Evolutionary conservation across 352 stramenopile species (phyloP).

Genomic region (Phytophthora sp.): DNA sequence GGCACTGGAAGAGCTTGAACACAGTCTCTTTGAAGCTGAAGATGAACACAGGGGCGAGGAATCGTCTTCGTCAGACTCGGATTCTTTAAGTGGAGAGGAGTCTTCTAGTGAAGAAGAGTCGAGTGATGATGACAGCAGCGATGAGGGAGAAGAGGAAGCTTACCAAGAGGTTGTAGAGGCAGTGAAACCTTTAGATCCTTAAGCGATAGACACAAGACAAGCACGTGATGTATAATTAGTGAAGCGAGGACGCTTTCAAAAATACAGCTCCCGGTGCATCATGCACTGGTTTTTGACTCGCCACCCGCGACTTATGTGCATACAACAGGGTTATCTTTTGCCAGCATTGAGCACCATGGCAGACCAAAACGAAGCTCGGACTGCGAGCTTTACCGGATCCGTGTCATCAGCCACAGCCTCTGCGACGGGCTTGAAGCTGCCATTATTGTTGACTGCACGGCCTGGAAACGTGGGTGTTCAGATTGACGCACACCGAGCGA

Average conservation of each 20-base stretch:
- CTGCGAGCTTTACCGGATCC: conserved; percentile 18
- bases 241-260: conserved; percentile 27
- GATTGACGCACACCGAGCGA: conserved; percentile 72
- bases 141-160: conserved; percentile 8
- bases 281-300: conserved; percentile 24
- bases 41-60: conserved; percentile 30
- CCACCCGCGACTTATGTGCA: not conserved
- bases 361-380: conserved; percentile 24
- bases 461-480: conserved; percentile 80
- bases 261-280: conserved; percentile 28
- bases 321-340: not conserved
- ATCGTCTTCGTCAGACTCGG: conserved; percentile 29
- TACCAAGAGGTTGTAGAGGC: not conserved
- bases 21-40: conserved; percentile 51
- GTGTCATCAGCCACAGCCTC: conserved; percentile 1
- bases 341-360: conserved; percentile 20
- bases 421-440: conserved; percentile 39
- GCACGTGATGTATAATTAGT: conserved; percentile 46
- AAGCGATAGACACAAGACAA: conserved; percentile 21
- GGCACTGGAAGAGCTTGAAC: conserved; percentile 79
- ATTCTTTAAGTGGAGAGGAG: conserved; percentile 41
- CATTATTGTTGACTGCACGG: conserved; percentile 55
- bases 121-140: conserved; percentile 16
- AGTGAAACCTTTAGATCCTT: conserved; percentile 8
- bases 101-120: conserved; percentile 41